A percentile compares a stretch with the other conserved stretches of the same genome.
phyloP scores from a whole-genome alignment of 1,284 basidiomycete species.

The Cutaneotrichosporon sp. region DNA sequence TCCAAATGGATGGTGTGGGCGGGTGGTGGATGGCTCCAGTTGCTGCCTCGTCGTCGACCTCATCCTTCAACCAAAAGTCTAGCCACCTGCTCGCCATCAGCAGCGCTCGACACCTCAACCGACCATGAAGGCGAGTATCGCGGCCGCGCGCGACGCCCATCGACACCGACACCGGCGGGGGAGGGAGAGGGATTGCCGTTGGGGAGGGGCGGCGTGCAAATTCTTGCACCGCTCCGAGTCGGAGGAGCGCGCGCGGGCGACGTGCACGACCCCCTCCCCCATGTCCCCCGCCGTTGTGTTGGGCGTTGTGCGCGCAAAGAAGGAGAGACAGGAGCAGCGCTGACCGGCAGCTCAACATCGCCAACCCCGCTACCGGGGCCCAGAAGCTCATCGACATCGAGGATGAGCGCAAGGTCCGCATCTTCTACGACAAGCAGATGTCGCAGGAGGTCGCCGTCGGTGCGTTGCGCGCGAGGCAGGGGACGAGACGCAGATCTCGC shows the following conservation, averaged over 20 bases:
- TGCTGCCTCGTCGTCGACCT: slow-evolving; percentile 2
- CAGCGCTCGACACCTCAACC: slow-evolving; percentile 8
- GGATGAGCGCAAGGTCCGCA: slow-evolving; percentile 83
- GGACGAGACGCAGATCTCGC: neutral
- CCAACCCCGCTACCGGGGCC: slow-evolving; percentile 93
- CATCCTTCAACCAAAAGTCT: slow-evolving; percentile 14
- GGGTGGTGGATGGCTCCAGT: neutral
- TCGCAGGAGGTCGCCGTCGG: slow-evolving; percentile 73
- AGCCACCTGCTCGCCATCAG: slow-evolving; percentile 4
- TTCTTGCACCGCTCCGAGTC: neutral
- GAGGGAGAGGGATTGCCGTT: neutral
- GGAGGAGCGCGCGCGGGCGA: neutral
- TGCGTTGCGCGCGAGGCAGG: neutral
- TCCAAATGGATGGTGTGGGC: too few species aligned
- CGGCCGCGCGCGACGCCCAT: slow-evolving; percentile 1
- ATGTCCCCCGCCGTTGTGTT: neutral
- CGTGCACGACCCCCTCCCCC: neutral
- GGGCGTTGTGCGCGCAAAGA: neutral
- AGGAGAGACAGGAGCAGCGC: neutral
- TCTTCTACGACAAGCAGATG: slow-evolving; percentile 98
- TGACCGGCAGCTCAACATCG: slow-evolving; percentile 85
- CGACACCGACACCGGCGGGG: slow-evolving; percentile 1
- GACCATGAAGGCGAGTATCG: slow-evolving; percentile 11
- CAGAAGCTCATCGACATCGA: slow-evolving; percentile 96
- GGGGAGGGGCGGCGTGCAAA: neutral